A percentile compares a stretch with the other conserved stretches of the same genome.
Evolutionary conservation across 768 basidiomycete species (phyloP).

Genomic region (Auricularia auricula-judae): DNA sequence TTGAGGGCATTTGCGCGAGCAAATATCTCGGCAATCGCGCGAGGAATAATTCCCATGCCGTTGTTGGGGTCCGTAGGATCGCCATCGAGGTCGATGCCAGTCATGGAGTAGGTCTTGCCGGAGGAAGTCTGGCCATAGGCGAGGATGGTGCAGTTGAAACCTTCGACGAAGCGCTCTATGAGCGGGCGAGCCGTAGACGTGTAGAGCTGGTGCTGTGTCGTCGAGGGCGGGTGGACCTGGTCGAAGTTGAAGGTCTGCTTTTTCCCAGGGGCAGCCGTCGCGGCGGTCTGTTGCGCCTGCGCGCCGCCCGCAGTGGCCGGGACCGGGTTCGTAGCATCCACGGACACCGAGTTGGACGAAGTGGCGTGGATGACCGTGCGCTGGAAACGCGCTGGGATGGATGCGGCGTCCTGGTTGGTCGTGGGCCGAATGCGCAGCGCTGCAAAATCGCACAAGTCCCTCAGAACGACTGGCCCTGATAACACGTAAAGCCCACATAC

Average conservation of each 20-base stretch:
- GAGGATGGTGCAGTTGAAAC: constrained; percentile 95
- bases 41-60: constrained; percentile 90
- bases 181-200: constrained; percentile 76
- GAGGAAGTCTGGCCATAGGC: constrained; percentile 97
- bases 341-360: constrained; percentile 64
- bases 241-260: constrained; percentile 88
- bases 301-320: constrained; percentile 41
- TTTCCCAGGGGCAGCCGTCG: constrained; percentile 43
- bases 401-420: constrained; percentile 68
- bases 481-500: not conserved
- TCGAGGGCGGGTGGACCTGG: constrained; percentile 80
- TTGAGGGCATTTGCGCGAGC: constrained; percentile 61
- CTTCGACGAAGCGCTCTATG: constrained; percentile 78
- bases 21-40: constrained; percentile 87
- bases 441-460: constrained; percentile 14
- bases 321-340: constrained; percentile 56
- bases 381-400: constrained; percentile 92
- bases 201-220: constrained; percentile 80
- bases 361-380: constrained; percentile 74
- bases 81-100: constrained; percentile 81
- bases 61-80: constrained; percentile 75
- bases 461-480: not conserved
- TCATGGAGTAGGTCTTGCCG: constrained; percentile 98
- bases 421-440: constrained; percentile 88
- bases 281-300: constrained; percentile 30